phyloP scores from a whole-genome alignment of 495 filamentous ascomycete genomes.

The Xylaria venustula region DNA sequence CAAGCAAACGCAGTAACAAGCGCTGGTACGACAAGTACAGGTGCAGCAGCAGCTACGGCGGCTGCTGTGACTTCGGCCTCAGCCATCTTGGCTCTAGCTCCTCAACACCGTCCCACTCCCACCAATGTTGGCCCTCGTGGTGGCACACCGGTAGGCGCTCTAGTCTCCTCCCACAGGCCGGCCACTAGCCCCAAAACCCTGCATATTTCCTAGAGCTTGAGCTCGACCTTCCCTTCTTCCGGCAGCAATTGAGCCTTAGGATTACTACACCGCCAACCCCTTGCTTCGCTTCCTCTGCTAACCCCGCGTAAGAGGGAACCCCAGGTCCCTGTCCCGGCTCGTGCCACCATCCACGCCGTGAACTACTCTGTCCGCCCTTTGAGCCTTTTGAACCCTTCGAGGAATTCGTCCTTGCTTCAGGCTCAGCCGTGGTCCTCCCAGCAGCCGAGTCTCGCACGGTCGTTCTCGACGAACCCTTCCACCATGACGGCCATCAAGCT shows the following conservation, averaged over 20 bases:
- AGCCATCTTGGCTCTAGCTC: not conserved
- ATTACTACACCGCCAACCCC: constrained; percentile 15
- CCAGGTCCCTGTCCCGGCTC: not conserved
- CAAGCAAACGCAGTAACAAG: not conserved
- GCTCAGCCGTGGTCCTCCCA: constrained; percentile 10
- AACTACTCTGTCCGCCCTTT: too few relatives aligned
- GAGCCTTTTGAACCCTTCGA: not conserved
- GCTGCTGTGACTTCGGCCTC: too few relatives aligned
- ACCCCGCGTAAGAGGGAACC: constrained; percentile 6
- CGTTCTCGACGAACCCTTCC: constrained; percentile 47
- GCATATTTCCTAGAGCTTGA: constrained; percentile 6
- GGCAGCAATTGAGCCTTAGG: not conserved
- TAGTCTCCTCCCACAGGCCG: not conserved
- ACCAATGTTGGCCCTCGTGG: constrained; percentile 3
- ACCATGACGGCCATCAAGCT: constrained; percentile 87
- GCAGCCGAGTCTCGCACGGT: constrained; percentile 17
- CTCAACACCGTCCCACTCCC: not conserved
- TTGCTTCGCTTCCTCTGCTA: constrained; percentile 12
- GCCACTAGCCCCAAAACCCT: too few relatives aligned
- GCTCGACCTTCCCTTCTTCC: not conserved
- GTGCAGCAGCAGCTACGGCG: too few relatives aligned
- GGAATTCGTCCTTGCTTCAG: constrained; percentile 3
- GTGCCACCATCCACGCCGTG: not conserved
- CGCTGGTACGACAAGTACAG: too few relatives aligned
- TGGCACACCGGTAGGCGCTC: constrained; percentile 22